These are phyloP conservation scores for Thelonectria rubi DNA, from an alignment of 2,329 filamentous ascomycete genomes.

Conservation along the genomic window DNA sequence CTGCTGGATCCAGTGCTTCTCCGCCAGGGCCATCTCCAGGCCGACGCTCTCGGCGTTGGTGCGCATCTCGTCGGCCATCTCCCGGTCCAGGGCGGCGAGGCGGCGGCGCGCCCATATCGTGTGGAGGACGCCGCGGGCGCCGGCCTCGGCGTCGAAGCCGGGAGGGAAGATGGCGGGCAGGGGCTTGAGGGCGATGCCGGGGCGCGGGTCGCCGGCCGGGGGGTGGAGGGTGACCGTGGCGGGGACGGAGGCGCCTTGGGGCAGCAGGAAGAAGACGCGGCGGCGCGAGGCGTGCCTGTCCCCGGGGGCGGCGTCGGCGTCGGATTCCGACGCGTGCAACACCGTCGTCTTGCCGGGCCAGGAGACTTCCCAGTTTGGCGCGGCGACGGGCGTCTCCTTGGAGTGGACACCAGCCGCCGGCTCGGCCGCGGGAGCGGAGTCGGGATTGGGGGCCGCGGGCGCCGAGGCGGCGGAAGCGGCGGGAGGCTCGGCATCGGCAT, in stretches of 20 bases:
- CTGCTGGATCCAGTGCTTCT: constrained; percentile 85
- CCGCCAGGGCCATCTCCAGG: constrained; percentile 82
- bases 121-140: constrained; percentile 84
- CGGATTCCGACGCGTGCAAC: constrained; percentile 64
- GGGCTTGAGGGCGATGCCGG: constrained; percentile 72
- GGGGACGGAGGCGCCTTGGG: constrained; percentile 76
- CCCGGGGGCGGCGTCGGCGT: constrained; percentile 26
- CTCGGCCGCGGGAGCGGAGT: constrained; percentile 34
- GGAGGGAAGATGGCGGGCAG: constrained; percentile 87
- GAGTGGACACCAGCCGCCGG: constrained; percentile 18
- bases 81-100: constrained; percentile 75
- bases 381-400: constrained; percentile 12
- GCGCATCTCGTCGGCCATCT: constrained; percentile 78
- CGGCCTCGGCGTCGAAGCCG: constrained; percentile 74
- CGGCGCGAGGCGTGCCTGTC: constrained; percentile 49
- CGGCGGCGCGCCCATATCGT: constrained; percentile 91
- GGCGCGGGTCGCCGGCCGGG: constrained; percentile 42
- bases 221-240: constrained; percentile 73
- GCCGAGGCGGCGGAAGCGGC: constrained; percentile 20
- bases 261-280: constrained; percentile 83
- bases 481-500: constrained; percentile 30
- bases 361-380: constrained; percentile 74
- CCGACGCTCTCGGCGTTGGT: constrained; percentile 84
- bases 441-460: constrained; percentile 27
- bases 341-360: constrained; percentile 85